Evolutionary conservation across 202 grass and related monocot species (phyloP).

Genomic region (Schoenoplectus tabernaemontani): DNA sequence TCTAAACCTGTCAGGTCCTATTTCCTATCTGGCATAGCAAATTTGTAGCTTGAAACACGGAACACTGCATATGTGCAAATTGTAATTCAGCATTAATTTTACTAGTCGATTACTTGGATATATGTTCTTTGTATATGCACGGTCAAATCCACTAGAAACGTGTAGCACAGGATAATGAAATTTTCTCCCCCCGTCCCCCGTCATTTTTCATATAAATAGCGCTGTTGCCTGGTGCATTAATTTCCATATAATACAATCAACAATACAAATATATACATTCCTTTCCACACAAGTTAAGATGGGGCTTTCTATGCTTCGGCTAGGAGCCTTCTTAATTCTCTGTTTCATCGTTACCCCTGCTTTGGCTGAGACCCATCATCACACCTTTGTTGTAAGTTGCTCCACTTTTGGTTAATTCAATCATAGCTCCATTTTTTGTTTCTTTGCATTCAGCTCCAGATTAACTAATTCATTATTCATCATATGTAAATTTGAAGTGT

Average conservation of each 20-base stretch:
- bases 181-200: not conserved
- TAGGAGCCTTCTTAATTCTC: not conserved
- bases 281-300: not conserved
- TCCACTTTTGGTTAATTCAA: not conserved
- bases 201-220: not conserved
- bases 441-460: not conserved
- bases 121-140: not conserved
- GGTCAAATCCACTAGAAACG: not conserved
- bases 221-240: not conserved
- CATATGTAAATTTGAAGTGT: not conserved
- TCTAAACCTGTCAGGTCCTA: not conserved
- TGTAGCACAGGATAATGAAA: not conserved
- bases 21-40: not conserved
- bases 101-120: not conserved
- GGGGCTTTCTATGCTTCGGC: not conserved
- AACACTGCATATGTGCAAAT: not conserved
- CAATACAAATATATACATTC: not conserved
- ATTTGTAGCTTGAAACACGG: not conserved
- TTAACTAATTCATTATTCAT: not conserved
- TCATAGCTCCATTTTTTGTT: not conserved
- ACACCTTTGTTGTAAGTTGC: conserved; percentile 9
- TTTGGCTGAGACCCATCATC: not conserved
- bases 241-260: not conserved
- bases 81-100: too few species aligned
- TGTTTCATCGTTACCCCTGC: not conserved